Evolutionary conservation across 2,329 filamentous ascomycete species (phyloP).

Genomic region (Ceratocystis albifundus): DNA sequence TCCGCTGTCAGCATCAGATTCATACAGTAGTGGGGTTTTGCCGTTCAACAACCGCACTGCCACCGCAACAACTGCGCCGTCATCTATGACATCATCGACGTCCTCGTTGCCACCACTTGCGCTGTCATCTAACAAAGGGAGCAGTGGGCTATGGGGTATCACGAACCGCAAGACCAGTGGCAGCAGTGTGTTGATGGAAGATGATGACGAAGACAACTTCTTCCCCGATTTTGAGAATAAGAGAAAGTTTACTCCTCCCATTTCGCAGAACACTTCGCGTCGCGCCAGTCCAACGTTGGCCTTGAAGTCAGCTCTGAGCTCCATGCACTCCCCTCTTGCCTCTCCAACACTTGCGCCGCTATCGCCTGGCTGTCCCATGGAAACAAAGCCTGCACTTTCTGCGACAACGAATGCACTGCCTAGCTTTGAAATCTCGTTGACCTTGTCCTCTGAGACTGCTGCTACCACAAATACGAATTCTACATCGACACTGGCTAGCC

Average conservation of each 20-base stretch:
- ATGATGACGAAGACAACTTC: constrained; percentile 42
- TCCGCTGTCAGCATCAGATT: constrained; percentile 17
- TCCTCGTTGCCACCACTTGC: constrained; percentile 31
- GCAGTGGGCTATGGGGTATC: constrained; percentile 39
- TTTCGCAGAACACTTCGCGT: constrained; percentile 20
- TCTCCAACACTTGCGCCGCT: constrained; percentile 16
- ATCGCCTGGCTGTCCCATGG: constrained; percentile 1
- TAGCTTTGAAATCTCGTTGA: not conserved
- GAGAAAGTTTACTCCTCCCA: constrained; percentile 24
- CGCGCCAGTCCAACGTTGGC: constrained; percentile 17
- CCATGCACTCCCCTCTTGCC: constrained; percentile 11
- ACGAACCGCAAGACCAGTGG: constrained; percentile 30
- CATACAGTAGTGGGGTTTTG: constrained; percentile 5
- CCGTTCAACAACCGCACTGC: constrained; percentile 17
- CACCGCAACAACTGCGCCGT: constrained; percentile 25
- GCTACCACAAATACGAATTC: not conserved
- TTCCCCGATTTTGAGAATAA: constrained; percentile 42
- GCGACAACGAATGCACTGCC: not conserved
- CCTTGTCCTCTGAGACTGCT: constrained; percentile 3
- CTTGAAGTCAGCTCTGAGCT: constrained; percentile 12
- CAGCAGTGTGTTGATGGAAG: constrained; percentile 27
- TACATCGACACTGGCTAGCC: not conserved
- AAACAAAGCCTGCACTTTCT: not conserved
- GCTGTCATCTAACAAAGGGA: constrained; percentile 28
- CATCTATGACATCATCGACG: constrained; percentile 24